Evolutionary conservation across 2,329 filamentous ascomycete genomes (phyloP).

Genomic region (Fusarium bulbicola): DNA sequence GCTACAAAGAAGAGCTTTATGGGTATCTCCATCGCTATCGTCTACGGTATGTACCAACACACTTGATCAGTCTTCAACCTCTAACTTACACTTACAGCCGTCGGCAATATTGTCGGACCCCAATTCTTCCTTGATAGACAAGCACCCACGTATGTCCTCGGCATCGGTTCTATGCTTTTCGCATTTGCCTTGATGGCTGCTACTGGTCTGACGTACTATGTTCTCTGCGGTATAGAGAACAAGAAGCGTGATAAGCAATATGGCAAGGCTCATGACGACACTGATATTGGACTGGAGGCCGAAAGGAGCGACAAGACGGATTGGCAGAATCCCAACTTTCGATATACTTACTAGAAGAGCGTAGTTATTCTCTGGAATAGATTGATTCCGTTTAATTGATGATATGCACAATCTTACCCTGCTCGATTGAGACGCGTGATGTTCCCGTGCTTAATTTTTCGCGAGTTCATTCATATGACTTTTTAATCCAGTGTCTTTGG

Average conservation of each 20-base stretch:
- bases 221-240: slow-evolving; percentile 38
- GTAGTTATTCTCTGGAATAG: rapidly evolving
- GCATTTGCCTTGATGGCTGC: slow-evolving; percentile 41
- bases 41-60: slow-evolving; percentile 32
- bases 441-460: rapidly evolving
- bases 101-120: slow-evolving; percentile 46
- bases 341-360: slow-evolving; percentile 14
- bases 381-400: no score
- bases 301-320: slow-evolving; percentile 29
- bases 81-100: background rate
- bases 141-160: slow-evolving; percentile 42
- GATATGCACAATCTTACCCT: rapidly evolving
- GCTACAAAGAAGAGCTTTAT: slow-evolving; percentile 47
- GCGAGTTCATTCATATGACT: background rate
- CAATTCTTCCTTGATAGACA: slow-evolving; percentile 43
- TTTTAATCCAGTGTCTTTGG: rapidly evolving
- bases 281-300: slow-evolving; percentile 1
- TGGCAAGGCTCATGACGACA: slow-evolving; percentile 2
- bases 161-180: slow-evolving; percentile 42
- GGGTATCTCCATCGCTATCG: slow-evolving; percentile 41
- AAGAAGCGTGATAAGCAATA: slow-evolving; percentile 26
- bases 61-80: rapidly evolving
- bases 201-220: slow-evolving; percentile 32
- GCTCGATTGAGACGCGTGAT: background rate
- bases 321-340: slow-evolving; percentile 29